phyloP scores from a whole-genome alignment of 2,329 filamentous ascomycete species.

The Geosmithia putterillii region DNA sequence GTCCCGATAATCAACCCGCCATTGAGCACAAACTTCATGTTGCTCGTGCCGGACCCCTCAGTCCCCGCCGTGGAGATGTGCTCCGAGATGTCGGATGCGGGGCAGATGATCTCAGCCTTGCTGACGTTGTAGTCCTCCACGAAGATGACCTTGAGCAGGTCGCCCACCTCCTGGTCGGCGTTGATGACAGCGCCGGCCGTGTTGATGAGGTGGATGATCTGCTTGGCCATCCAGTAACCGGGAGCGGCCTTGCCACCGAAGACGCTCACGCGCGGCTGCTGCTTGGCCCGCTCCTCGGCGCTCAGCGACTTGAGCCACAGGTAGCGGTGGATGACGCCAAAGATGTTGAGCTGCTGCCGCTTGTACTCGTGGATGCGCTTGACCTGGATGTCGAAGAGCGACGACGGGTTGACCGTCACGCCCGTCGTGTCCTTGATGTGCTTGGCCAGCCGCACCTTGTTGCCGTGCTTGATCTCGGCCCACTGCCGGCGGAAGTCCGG shows the following conservation, averaged over 20 bases:
- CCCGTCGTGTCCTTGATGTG: conserved; percentile 77
- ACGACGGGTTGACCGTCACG: conserved; percentile 71
- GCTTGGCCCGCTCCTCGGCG: conserved; percentile 74
- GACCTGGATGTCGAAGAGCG: conserved; percentile 93
- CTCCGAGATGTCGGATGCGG: conserved; percentile 92
- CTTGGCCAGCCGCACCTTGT: conserved; percentile 85
- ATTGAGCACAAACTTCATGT: conserved; percentile 99
- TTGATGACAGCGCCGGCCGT: conserved; percentile 84
- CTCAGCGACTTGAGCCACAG: conserved; percentile 77
- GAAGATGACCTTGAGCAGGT: conserved; percentile 94
- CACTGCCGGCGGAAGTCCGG: conserved; percentile 87
- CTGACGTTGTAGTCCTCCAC: conserved; percentile 98
- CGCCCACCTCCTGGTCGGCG: conserved; percentile 81
- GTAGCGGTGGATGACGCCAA: conserved; percentile 93
- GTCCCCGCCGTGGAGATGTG: conserved; percentile 98
- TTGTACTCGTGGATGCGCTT: conserved; percentile 99
- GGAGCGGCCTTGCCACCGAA: conserved; percentile 97
- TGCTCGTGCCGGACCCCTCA: conserved; percentile 79
- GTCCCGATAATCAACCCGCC: conserved; percentile 96
- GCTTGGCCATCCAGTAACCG: conserved; percentile 99
- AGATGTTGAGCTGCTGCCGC: conserved; percentile 97
- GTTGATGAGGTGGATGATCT: conserved; percentile 94
- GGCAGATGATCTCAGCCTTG: conserved; percentile 94
- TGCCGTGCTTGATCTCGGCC: conserved; percentile 91
- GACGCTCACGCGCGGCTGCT: conserved; percentile 79